Evolutionary conservation across 1,139 yeast species (phyloP), one percentile per base, ranked within the genome.

Genomic region (Pichia sp.): DNA sequence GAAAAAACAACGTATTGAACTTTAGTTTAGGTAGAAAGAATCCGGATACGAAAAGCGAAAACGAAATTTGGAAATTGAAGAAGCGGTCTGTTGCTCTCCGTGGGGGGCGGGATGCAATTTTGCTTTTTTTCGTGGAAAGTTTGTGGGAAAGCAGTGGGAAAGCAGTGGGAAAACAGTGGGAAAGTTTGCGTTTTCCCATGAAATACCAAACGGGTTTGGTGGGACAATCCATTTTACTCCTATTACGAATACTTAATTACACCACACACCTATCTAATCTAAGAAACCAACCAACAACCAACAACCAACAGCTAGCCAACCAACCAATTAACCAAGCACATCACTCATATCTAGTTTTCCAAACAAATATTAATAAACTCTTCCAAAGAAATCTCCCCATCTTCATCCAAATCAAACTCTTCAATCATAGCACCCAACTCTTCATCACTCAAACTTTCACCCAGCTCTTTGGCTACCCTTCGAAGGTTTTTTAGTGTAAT

Each of bases 371-470:
- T 86, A 56, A 89, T 87, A 68, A 93, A 95, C 72, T 95, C 99
- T 58, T 89, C 93, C 64, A 88, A 95, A 62, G 85, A 86, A 61
- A 95, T 90, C 61, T 87, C 96, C 47, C 98, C 99, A 67, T 95
- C 99, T 57, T 88, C 96, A 67, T 95, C 98, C 54, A 93, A 72
- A 70, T 95, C 99, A 65, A 95, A 95, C 69, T 93, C 99, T 58
- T 91, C 97, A 59, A 95, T 93, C 99, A 95, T 93, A 14, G 98
- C 97, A 59, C 87, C 79, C 53, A 95, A 74, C 63, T 95, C 99
- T 55, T 90, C 96, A 59, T 93, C 99, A 11, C 89, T 85, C 55
- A 95, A 73, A 62, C 86, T 87, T 68, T 95, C 99, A 1, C 97
- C 97, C 56, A 95, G 72, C 60, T 93, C 98, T 63, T 87, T 87